Evolutionary conservation across 306 rosid genomes (phyloP).

Genomic region (Senna tora): DNA sequence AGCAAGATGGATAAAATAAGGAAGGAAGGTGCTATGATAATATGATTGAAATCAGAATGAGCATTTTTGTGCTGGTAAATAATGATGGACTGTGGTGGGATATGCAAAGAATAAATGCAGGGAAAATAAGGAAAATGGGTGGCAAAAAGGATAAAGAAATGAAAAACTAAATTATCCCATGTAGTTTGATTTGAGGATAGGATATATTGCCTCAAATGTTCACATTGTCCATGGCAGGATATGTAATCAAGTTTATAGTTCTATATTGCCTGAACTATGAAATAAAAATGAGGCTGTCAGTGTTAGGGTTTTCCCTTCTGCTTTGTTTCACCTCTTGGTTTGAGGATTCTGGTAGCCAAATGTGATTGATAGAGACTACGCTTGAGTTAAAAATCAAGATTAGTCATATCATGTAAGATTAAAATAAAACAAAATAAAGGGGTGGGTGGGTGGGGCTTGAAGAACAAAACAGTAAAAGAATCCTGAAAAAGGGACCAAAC

Average conservation of each 20-base stretch:
- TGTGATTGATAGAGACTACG: constrained; percentile 11
- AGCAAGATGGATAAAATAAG: not conserved
- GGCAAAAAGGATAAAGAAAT: not conserved
- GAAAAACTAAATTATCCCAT: constrained; percentile 7
- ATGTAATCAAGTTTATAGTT: not conserved
- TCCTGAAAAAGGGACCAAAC: constrained; percentile 2
- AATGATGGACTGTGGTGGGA: not conserved
- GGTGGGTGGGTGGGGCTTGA: not conserved
- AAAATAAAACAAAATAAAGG: not conserved
- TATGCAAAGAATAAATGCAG: not conserved
- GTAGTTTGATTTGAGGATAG: constrained; percentile 11
- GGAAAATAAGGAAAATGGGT: not conserved
- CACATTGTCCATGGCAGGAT: constrained; percentile 6
- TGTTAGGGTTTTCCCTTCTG: constrained; percentile 17
- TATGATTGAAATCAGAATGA: constrained; percentile 6
- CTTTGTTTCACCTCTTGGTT: constrained; percentile 2
- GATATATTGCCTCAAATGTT: not conserved
- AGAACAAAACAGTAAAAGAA: constrained; percentile 30
- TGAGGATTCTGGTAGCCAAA: constrained; percentile 26
- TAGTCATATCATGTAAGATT: not conserved
- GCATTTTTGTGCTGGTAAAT: not conserved
- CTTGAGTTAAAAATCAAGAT: constrained; percentile 2
- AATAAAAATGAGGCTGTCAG: constrained; percentile 22
- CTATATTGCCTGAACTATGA: constrained; percentile 10
- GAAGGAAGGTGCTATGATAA: not conserved